Base-by-base conservation (phyloP, 1,284 basidiomycete genomes). In the Trametes versicolor region DNA sequence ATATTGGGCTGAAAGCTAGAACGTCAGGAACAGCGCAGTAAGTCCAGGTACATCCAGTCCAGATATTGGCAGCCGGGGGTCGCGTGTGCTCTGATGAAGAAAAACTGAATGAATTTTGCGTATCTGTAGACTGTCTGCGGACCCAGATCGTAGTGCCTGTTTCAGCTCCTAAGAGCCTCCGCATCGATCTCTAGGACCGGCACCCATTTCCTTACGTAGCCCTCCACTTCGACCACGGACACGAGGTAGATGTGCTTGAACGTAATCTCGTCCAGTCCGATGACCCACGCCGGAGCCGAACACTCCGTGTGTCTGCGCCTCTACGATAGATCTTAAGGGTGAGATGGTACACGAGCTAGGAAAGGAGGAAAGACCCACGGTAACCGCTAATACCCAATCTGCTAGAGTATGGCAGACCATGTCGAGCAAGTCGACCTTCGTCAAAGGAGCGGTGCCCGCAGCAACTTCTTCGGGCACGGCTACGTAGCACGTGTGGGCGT, bases 191-290 rank as follows among this genome's bases (percentile, higher is more conserved):
- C 65, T 6, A 69, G 27, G 7, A 69, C 57, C 17, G 67, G 67
- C 23, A 59, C 64, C 65, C 65, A 69, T 47, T 69, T 69, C 32
- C 43, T 23, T 9, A 58, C 25, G 41, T 69, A 69, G 12, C 65
- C 64, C 43, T 43, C 48, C 34, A 64, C 58, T 27, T 63, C 60
- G 39, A 64, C 58, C 23, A 63, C 63, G 21, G 50, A 41, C 8
- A 57, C 55, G 15, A 69, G 60, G 39, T 64, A 64, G 19, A 69
- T 58, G 34, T 69, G 64, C 58, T 55, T 53, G 58, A 69, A 66
- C 9, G 65, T 64, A 51, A 69, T 66, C 21, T 49, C 13, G 21
- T 63, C 37, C 17, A 66, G 60, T 10, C 67, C 64, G 19, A 69
- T 49, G 6, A 64, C 60, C 67, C 67, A 69, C 3, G 34, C 9